A percentile compares a stretch with the other conserved stretches of the same genome.
Conservation (phyloP, 371 early-diverging fungal genomes). For the Vittaforma corneae region DNA sequence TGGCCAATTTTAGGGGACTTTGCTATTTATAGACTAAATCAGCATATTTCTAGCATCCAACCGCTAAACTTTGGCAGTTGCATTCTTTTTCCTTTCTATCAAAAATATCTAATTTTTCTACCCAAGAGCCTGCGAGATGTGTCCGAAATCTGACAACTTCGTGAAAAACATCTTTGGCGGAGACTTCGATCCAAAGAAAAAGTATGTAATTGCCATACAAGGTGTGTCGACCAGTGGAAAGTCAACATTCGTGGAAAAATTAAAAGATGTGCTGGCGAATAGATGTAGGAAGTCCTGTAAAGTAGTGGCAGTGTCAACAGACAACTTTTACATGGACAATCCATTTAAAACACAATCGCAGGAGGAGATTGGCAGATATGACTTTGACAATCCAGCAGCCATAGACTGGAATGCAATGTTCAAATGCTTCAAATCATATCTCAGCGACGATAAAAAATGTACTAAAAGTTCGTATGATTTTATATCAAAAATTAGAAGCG, state of each 20-base stretch:
- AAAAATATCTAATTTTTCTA: too few relatives aligned
- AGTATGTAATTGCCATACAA: conserved; percentile 3
- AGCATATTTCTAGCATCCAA: too few relatives aligned
- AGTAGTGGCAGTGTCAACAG: neutral
- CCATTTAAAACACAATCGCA: neutral
- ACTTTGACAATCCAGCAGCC: conserved; percentile 50
- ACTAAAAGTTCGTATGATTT: conserved; percentile 16
- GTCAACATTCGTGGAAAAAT: neutral
- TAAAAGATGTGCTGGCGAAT: neutral
- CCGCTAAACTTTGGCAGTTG: too few relatives aligned
- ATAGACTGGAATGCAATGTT: conserved; percentile 34
- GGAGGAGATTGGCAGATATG: conserved; percentile 16
- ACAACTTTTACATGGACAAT: neutral
- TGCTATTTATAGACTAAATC: too few relatives aligned
- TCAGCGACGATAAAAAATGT: conserved; percentile 10
- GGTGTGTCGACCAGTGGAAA: neutral
- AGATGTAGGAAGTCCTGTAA: neutral
- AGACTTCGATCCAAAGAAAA: too few relatives aligned
- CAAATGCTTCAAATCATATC: conserved; percentile 16
- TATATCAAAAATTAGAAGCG: neutral
- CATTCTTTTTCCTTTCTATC: too few relatives aligned
- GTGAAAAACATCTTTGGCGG: too few relatives aligned
- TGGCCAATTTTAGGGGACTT: too few relatives aligned
- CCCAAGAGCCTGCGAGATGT: too few relatives aligned
- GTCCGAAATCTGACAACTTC: too few relatives aligned